Evolutionary conservation across 169 alveolate genomes (phyloP).

Genomic region (Eimeria sp.): DNA sequence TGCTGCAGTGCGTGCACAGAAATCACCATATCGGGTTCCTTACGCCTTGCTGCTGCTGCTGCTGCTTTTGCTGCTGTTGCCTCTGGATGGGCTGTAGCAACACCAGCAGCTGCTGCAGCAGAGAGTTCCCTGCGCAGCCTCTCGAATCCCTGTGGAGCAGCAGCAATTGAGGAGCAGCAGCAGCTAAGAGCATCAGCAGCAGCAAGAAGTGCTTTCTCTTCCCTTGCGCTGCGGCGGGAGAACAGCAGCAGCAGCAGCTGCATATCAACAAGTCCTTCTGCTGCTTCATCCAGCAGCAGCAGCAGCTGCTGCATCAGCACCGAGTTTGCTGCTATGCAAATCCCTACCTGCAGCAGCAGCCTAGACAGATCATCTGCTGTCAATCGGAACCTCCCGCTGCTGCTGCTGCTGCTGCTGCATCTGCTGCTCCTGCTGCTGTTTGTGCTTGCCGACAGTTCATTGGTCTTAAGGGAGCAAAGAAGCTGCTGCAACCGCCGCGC

Average conservation of each 20-base stretch:
- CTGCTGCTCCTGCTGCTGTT: slow-evolving; percentile 26
- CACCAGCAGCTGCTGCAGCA: slow-evolving; percentile 32
- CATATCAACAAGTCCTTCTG: slow-evolving; percentile 19
- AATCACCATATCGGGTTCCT: not conserved
- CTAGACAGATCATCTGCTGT: slow-evolving; percentile 17
- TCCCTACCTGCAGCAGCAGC: slow-evolving; percentile 39
- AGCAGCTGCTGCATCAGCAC: slow-evolving; percentile 71
- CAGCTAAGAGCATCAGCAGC: slow-evolving; percentile 44
- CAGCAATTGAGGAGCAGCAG: slow-evolving; percentile 48
- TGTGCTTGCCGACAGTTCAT: not conserved
- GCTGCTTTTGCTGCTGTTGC: slow-evolving; percentile 60
- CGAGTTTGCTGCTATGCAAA: slow-evolving; percentile 8
- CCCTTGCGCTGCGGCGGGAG: slow-evolving; percentile 49
- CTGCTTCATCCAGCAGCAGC: slow-evolving; percentile 66
- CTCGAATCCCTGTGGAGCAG: slow-evolving; percentile 30
- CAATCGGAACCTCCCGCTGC: slow-evolving; percentile 36
- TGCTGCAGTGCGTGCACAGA: slow-evolving; percentile 51
- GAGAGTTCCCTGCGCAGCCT: not conserved
- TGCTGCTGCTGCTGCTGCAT: slow-evolving; percentile 39
- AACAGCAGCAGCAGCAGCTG: slow-evolving; percentile 67
- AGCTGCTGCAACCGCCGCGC: not conserved
- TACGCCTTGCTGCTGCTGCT: slow-evolving; percentile 25
- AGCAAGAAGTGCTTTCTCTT: slow-evolving; percentile 43
- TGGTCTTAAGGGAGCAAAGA: not conserved
- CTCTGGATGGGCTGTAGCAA: slow-evolving; percentile 14